Evolutionary conservation across 768 basidiomycete species (phyloP).

Genomic region (Baorangia bicolor): DNA sequence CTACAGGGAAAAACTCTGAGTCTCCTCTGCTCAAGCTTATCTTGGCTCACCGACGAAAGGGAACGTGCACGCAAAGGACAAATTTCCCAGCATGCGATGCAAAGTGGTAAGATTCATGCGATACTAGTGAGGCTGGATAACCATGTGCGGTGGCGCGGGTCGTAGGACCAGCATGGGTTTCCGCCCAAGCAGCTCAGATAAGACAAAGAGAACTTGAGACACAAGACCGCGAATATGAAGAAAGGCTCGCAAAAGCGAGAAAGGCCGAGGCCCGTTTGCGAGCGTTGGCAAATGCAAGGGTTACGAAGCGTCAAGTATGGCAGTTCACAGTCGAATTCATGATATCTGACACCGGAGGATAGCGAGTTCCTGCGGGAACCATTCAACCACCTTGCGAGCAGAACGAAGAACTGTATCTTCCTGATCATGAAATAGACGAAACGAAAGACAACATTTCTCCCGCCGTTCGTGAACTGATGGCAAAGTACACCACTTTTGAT

Average conservation of each 20-base stretch:
- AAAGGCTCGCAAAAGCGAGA: slow-evolving; percentile 56
- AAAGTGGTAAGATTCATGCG: slow-evolving; percentile 25
- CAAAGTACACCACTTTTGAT: slow-evolving; percentile 49
- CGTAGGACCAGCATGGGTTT: slow-evolving; percentile 72
- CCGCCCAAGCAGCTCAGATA: slow-evolving; percentile 66
- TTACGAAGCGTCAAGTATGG: slow-evolving; percentile 60
- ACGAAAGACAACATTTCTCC: slow-evolving; percentile 65
- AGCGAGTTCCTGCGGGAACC: slow-evolving; percentile 24
- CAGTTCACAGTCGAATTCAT: background rate
- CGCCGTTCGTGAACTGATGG: slow-evolving; percentile 77
- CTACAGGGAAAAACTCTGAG: slow-evolving; percentile 85
- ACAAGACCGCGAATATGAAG: slow-evolving; percentile 63
- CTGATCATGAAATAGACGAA: slow-evolving; percentile 44
- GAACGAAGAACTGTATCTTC: slow-evolving; percentile 73
- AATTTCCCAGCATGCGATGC: slow-evolving; percentile 35
- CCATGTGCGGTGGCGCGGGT: slow-evolving; percentile 19
- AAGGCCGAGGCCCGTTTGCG: slow-evolving; percentile 60
- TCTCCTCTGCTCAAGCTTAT: slow-evolving; percentile 70
- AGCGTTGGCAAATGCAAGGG: slow-evolving; percentile 53
- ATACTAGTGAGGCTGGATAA: background rate
- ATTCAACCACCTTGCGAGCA: slow-evolving; percentile 31
- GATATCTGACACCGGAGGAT: slow-evolving; percentile 4
- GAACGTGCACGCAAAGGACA: slow-evolving; percentile 68
- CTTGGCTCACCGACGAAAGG: slow-evolving; percentile 73
- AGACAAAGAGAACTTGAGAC: slow-evolving; percentile 65